Conservation (phyloP, 148 eudicot genomes). For the Arbutus unedo region DNA sequence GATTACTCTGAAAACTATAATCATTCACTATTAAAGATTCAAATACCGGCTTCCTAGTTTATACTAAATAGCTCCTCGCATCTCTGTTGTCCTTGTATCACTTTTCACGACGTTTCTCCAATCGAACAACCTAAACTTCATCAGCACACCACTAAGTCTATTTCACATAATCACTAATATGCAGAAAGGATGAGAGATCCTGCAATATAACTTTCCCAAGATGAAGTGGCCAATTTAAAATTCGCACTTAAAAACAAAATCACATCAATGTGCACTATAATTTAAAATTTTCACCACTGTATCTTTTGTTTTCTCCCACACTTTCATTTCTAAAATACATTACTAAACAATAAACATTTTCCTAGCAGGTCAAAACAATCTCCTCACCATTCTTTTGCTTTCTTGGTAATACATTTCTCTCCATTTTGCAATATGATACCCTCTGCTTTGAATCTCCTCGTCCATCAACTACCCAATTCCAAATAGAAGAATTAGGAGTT, state of each 20-base stretch:
- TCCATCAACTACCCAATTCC: not conserved
- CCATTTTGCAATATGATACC: not conserved
- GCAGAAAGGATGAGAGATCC: not conserved
- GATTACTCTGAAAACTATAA: not conserved
- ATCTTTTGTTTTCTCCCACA: not conserved
- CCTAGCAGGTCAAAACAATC: not conserved
- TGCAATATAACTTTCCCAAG: not conserved
- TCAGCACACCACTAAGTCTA: not conserved
- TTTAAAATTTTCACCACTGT: not conserved
- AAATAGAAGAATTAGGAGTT: not conserved
- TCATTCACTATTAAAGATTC: not conserved
- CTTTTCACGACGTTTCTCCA: not conserved
- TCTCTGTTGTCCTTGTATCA: not conserved
- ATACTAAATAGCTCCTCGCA: not conserved
- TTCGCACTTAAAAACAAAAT: not conserved
- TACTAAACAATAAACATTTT: not conserved
- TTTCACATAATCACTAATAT: not conserved
- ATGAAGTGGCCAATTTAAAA: not conserved
- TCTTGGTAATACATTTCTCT: not conserved
- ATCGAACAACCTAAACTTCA: not conserved
- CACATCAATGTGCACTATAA: not conserved
- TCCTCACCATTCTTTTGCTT: not conserved
- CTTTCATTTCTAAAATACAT: not conserved
- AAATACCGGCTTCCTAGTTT: not conserved
- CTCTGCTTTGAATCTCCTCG: not conserved